Conservation (phyloP, 495 filamentous ascomycete genomes). For the Melanomma pulvis-pyrius region DNA sequence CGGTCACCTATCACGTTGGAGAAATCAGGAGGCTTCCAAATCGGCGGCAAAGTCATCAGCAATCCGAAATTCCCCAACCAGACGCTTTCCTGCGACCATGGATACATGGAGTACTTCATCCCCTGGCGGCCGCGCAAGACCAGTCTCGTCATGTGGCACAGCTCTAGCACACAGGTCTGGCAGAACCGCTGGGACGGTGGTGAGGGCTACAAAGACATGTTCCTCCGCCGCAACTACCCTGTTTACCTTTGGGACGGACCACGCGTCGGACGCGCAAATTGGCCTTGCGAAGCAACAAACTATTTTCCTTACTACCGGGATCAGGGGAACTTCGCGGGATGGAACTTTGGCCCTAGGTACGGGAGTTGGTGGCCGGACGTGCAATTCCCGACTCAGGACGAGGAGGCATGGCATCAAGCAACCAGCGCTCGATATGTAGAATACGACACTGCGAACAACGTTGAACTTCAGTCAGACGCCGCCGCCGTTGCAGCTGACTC, state of each 20-base stretch:
- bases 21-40: conserved; percentile 26
- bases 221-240: conserved; percentile 52
- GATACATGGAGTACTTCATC: conserved; percentile 56
- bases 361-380: conserved; percentile 50
- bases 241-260: conserved; percentile 56
- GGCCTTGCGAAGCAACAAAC: conserved; percentile 46
- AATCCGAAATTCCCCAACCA: conserved; percentile 22
- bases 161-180: conserved; percentile 51
- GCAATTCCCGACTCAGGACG: conserved; percentile 48
- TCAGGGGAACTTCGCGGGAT: conserved; percentile 49
- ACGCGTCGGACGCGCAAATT: conserved; percentile 52
- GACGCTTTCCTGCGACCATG: conserved; percentile 54
- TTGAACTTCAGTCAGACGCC: conserved; percentile 48
- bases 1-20: conserved; percentile 11
- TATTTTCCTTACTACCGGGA: conserved; percentile 49
- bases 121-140: conserved; percentile 51
- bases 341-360: conserved; percentile 52
- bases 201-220: conserved; percentile 55
- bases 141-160: conserved; percentile 55
- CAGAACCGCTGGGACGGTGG: conserved; percentile 56
- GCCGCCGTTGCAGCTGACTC: conserved; percentile 52
- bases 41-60: conserved; percentile 25
- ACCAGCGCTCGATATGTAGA: conserved; percentile 52
- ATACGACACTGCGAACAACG: conserved; percentile 48
- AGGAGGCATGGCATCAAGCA: conserved; percentile 49